These are phyloP conservation scores for Citrullus mucosospermus DNA, from an alignment of 306 rosid species.

Conservation along the genomic window DNA sequence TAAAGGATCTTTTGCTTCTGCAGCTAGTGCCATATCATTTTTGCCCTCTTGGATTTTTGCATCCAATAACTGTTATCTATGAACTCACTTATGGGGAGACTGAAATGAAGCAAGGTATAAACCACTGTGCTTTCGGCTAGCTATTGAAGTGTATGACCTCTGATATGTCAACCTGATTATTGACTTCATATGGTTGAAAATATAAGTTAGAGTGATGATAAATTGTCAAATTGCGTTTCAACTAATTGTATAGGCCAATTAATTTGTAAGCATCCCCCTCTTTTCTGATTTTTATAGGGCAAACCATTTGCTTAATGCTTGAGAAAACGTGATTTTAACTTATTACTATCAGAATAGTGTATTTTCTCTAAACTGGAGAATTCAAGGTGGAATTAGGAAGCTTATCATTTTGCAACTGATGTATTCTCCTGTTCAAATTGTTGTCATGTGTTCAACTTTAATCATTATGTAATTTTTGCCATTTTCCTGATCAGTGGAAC, in stretches of 20 bases:
- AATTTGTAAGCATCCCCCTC: background rate
- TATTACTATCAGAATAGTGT: background rate
- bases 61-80: conserved; percentile 65
- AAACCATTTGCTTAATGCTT: background rate
- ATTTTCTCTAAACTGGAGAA: background rate
- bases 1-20: conserved; percentile 19
- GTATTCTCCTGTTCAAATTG: background rate
- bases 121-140: background rate
- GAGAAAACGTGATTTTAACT: background rate
- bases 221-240: background rate
- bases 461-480: background rate
- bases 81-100: conserved; percentile 90
- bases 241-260: background rate
- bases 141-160: background rate
- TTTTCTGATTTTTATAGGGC: background rate
- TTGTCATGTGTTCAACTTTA: background rate
- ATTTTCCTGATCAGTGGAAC: conserved; percentile 54
- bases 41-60: conserved; percentile 72
- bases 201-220: background rate
- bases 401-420: background rate
- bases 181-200: background rate
- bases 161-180: background rate
- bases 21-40: conserved; percentile 75
- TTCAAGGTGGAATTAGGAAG: background rate
- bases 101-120: conserved; percentile 87